Evolutionary conservation across 2,329 filamentous ascomycete species (phyloP).

Genomic region (Colletotrichum lindemuthianum): DNA sequence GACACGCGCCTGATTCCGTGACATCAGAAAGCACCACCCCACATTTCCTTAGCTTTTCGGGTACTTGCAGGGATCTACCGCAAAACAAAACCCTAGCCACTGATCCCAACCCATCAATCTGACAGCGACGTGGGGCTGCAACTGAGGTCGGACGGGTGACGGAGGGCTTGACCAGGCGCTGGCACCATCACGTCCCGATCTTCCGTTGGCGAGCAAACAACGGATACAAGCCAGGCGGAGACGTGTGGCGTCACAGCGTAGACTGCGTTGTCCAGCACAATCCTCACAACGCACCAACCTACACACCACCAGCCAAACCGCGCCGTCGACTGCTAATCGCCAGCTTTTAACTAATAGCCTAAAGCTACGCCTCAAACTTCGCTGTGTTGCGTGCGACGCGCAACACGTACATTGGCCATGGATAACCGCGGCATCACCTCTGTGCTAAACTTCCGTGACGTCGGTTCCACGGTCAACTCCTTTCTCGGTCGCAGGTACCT

Average conservation of each 20-base stretch:
- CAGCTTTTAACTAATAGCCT: neutral
- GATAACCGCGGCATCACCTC: constrained; percentile 31
- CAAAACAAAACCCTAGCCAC: constrained; percentile 1
- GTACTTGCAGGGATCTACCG: constrained; percentile 25
- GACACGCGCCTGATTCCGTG: constrained; percentile 1
- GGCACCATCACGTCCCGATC: constrained; percentile 6
- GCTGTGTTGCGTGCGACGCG: neutral
- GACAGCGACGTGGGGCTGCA: constrained; percentile 13
- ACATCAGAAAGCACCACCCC: constrained; percentile 16
- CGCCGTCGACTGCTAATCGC: constrained; percentile 8
- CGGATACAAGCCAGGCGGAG: neutral
- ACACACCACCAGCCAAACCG: constrained; percentile 3
- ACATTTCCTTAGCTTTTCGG: constrained; percentile 27
- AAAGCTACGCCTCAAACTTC: neutral
- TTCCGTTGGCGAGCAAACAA: neutral
- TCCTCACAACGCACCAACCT: neutral
- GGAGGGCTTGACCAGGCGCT: constrained; percentile 3
- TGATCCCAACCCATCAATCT: constrained; percentile 19
- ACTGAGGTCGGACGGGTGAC: constrained; percentile 12
- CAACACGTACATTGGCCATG: constrained; percentile 13
- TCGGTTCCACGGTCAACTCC: constrained; percentile 73
- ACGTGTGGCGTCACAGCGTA: constrained; percentile 1
- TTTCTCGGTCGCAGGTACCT: constrained; percentile 65
- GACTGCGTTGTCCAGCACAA: neutral
- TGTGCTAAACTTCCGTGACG: constrained; percentile 81